Percentiles rank a stretch among this genome's conserved stretches.
Evolutionary conservation across 345 rosid species (phyloP).

Genomic region (Salix suchowensis): DNA sequence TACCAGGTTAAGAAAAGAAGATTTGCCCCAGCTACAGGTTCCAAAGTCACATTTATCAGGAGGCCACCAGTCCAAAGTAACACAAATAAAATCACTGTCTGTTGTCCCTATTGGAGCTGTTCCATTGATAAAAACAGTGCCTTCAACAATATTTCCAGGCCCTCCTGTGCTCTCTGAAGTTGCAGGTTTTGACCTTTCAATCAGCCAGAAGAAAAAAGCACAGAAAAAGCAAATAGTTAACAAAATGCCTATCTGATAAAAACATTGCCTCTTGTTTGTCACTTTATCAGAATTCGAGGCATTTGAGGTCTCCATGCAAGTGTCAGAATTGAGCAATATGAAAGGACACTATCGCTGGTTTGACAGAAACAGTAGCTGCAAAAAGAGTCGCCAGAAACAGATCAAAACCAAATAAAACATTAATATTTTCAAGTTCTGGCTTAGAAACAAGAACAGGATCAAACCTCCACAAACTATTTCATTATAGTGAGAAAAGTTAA

Average conservation of each 20-base stretch:
- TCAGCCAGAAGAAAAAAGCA: conserved; percentile 21
- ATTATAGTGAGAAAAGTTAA: too few species aligned
- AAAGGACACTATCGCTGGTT: background rate
- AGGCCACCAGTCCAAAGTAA: conserved; percentile 56
- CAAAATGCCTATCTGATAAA: conserved; percentile 19
- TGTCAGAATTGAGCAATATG: background rate
- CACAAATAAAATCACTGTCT: conserved; percentile 42
- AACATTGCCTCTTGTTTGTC: background rate
- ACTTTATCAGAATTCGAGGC: background rate
- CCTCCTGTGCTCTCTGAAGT: conserved; percentile 7
- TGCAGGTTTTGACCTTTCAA: conserved; percentile 6
- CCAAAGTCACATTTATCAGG: conserved; percentile 51
- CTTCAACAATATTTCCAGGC: conserved; percentile 20
- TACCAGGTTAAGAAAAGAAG: conserved; percentile 45
- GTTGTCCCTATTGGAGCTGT: conserved; percentile 31
- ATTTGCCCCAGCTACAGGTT: conserved; percentile 44
- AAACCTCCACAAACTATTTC: background rate
- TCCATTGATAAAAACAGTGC: conserved; percentile 38
- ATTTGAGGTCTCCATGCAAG: background rate
- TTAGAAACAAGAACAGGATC: background rate
- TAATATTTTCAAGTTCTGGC: too few species aligned
- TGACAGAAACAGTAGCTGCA: background rate
- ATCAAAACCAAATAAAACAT: too few species aligned
- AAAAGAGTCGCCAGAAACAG: too few species aligned
- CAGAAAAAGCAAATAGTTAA: conserved; percentile 19